A percentile compares a stretch with the other conserved stretches of the same genome.
Evolutionary conservation across 352 stramenopile species (phyloP).

Genomic region (Phytophthora sansomeana): DNA sequence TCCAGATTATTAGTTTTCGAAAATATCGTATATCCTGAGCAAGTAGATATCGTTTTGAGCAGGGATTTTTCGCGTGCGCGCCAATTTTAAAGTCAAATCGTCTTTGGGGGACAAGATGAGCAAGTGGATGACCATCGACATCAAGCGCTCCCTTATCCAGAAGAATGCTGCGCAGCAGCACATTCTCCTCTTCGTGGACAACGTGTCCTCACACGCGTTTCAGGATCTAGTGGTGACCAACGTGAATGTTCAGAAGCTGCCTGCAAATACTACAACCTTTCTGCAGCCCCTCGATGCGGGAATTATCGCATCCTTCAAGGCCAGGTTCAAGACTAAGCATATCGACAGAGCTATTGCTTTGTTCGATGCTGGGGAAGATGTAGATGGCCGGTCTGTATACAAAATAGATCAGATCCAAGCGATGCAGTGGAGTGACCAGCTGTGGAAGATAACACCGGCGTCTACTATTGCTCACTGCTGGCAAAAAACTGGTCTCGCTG

Average conservation of each 20-base stretch:
- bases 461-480: slow-evolving; percentile 3
- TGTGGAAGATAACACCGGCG: background rate
- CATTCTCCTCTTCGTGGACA: slow-evolving; percentile 1
- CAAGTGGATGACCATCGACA: slow-evolving; percentile 19
- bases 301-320: slow-evolving; percentile 7
- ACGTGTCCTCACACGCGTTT: background rate
- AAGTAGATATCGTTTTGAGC: slow-evolving; percentile 9
- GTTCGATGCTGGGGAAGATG: too few species aligned
- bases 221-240: background rate
- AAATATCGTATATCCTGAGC: too few species aligned
- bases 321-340: background rate
- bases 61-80: slow-evolving; percentile 12
- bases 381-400: too few species aligned
- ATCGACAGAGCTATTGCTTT: too few species aligned
- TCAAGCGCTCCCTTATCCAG: slow-evolving; percentile 4
- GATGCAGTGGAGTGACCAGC: too few species aligned
- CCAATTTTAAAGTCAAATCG: slow-evolving; percentile 2
- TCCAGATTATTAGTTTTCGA: too few species aligned
- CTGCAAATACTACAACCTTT: background rate
- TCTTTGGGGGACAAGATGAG: too few species aligned
- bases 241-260: background rate
- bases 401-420: too few species aligned
- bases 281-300: background rate
- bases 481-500: background rate
- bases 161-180: background rate